phyloP scores from a whole-genome alignment of 1,284 basidiomycete species.

The Heterobasidion occidentale region DNA sequence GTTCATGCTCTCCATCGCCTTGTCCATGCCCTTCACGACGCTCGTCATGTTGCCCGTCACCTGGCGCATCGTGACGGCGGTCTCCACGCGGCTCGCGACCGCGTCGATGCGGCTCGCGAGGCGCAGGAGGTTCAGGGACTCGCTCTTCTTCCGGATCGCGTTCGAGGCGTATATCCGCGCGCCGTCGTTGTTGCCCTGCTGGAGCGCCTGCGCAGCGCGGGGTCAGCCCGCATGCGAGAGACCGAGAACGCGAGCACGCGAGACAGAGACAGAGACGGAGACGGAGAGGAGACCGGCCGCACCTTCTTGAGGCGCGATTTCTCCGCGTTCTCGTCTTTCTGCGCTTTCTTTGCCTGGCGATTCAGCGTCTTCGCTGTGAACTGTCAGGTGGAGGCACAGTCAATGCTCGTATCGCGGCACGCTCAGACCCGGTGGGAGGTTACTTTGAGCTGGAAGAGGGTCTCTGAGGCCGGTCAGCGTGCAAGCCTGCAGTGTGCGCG shows the following conservation, averaged over 20 bases:
- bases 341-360: constrained; percentile 91
- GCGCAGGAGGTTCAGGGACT: constrained; percentile 84
- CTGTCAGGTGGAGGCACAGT: constrained; percentile 30
- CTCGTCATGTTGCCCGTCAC: constrained; percentile 94
- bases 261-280: no score
- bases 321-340: constrained; percentile 86
- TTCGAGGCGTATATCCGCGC: constrained; percentile 99
- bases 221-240: not conserved
- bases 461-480: constrained; percentile 53
- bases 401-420: constrained; percentile 9
- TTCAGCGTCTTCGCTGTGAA: constrained; percentile 93
- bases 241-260: not conserved
- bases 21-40: constrained; percentile 98
- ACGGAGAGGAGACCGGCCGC: constrained; percentile 9
- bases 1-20: constrained; percentile 99
- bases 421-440: not conserved
- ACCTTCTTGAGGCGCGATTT: constrained; percentile 90
- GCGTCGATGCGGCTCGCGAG: constrained; percentile 92
- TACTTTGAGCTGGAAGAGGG: constrained; percentile 93
- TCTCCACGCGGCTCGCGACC: constrained; percentile 94
- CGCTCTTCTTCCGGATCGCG: constrained; percentile 97
- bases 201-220: constrained; percentile 63
- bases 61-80: constrained; percentile 97
- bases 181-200: constrained; percentile 95
- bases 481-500: not conserved